Conservation (phyloP, 1,284 basidiomycete genomes). For the Cryptococcus sp. region DNA sequence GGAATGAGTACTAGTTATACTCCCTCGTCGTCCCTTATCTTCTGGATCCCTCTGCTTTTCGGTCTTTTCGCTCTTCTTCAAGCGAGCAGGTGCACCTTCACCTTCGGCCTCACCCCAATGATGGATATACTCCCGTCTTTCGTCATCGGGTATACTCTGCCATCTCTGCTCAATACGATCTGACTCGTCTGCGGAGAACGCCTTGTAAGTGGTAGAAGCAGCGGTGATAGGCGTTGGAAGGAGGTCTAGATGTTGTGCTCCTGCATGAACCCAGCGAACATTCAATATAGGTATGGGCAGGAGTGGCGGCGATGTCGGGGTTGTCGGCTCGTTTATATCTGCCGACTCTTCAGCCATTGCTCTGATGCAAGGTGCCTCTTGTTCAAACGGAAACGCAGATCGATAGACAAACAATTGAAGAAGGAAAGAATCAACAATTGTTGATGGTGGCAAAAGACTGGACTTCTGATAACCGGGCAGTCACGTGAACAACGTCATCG, state of each 20-base stretch:
- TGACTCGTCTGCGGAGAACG: constrained; percentile 55
- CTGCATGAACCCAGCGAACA: constrained; percentile 52
- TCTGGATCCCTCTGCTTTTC: constrained; percentile 58
- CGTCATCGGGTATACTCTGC: constrained; percentile 47
- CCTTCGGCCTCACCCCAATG: constrained; percentile 38
- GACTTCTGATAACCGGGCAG: no score
- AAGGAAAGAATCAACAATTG: no score
- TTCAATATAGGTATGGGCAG: constrained; percentile 37
- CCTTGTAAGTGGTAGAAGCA: constrained; percentile 57
- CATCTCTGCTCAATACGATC: constrained; percentile 54
- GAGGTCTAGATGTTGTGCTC: constrained; percentile 50
- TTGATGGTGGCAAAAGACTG: no score
- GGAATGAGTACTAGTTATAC: constrained; percentile 6
- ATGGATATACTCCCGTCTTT: constrained; percentile 16
- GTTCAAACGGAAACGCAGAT: no score
- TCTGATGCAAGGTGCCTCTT: no score
- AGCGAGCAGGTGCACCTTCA: constrained; percentile 26
- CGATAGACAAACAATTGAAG: no score
- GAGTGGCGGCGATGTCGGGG: constrained; percentile 14
- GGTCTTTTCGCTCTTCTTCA: constrained; percentile 55
- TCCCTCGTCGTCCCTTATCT: constrained; percentile 4
- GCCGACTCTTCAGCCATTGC: no score
- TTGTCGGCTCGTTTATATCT: neutral
- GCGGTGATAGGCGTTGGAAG: constrained; percentile 46
- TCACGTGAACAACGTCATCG: no score